These are phyloP conservation scores for Volvox africanus DNA, from an alignment of 139 green algal genomes.

Conservation along the genomic window DNA sequence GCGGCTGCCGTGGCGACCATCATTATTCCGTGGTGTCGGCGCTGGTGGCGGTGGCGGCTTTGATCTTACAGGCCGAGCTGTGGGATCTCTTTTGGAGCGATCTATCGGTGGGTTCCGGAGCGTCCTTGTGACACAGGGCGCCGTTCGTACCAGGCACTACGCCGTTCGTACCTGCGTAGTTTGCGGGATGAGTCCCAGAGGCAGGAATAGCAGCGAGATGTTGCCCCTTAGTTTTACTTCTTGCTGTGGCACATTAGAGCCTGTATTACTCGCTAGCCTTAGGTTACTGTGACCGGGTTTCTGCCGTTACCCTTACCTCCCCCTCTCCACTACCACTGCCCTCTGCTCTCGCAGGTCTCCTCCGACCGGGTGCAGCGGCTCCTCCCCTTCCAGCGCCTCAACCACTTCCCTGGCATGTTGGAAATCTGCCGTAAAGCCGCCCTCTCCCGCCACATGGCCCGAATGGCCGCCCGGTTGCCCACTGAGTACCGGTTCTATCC, in stretches of 20 bases:
- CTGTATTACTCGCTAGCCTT: too few species aligned
- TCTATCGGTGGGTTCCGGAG: slow-evolving; percentile 43
- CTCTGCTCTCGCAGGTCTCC: slow-evolving; percentile 43
- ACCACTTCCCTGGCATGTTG: slow-evolving; percentile 74
- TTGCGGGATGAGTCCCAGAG: too few species aligned
- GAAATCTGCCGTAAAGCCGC: slow-evolving; percentile 71
- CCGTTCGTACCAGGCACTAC: too few species aligned
- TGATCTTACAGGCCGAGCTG: slow-evolving; percentile 35
- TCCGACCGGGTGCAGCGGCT: slow-evolving; percentile 62
- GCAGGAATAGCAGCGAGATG: too few species aligned
- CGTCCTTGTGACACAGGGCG: too few species aligned
- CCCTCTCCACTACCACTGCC: not conserved
- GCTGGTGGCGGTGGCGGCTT: not conserved
- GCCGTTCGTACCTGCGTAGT: too few species aligned
- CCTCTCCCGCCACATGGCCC: slow-evolving; percentile 58
- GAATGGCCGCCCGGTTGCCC: slow-evolving; percentile 42
- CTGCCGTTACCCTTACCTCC: not conserved
- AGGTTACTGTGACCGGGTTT: not conserved
- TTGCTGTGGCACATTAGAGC: too few species aligned
- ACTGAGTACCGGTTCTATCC: slow-evolving; percentile 59
- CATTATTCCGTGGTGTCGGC: not conserved
- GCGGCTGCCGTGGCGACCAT: not conserved
- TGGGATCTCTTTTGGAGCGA: slow-evolving; percentile 64
- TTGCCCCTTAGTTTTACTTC: too few species aligned
- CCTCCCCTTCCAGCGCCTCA: slow-evolving; percentile 65